A percentile compares a stretch with the other conserved stretches of the same genome.
phyloP scores from a whole-genome alignment of 2,329 filamentous ascomycete species.

The Aspergillus hiratsukae region DNA sequence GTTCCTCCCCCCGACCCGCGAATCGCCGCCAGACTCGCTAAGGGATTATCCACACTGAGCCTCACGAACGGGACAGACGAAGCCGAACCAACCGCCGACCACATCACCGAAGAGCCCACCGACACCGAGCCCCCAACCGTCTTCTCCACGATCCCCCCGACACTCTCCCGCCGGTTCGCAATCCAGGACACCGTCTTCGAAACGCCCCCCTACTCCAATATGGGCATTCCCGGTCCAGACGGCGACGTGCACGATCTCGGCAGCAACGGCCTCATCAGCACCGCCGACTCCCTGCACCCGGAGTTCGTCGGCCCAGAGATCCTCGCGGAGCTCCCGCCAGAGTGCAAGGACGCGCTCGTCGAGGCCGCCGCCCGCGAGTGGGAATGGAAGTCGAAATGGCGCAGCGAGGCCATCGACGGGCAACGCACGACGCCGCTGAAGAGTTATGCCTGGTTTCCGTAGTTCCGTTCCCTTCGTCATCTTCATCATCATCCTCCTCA shows the following conservation, averaged over 20 bases:
- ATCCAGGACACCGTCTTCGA: conserved; percentile 59
- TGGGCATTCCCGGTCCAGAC: conserved; percentile 54
- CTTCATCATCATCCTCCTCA: background rate
- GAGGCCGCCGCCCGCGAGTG: conserved; percentile 60
- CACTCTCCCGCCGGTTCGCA: conserved; percentile 58
- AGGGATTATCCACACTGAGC: conserved; percentile 31
- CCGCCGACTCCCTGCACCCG: conserved; percentile 30
- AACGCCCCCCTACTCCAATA: conserved; percentile 53
- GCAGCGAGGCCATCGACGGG: conserved; percentile 59
- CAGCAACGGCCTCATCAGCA: conserved; percentile 39
- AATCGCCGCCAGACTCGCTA: conserved; percentile 24
- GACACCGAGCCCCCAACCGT: conserved; percentile 28
- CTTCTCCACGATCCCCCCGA: conserved; percentile 52
- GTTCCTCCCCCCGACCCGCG: conserved; percentile 47
- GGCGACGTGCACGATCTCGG: conserved; percentile 38
- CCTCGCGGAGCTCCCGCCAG: conserved; percentile 40
- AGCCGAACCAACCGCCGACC: conserved; percentile 9
- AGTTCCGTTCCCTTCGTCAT: conserved; percentile 1
- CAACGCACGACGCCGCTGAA: conserved; percentile 28
- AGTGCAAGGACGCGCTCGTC: conserved; percentile 68
- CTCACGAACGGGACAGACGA: conserved; percentile 29
- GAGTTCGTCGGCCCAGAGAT: conserved; percentile 39
- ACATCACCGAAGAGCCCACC: conserved; percentile 6
- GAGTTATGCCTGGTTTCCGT: conserved; percentile 40
- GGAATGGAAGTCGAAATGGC: conserved; percentile 72